Evolutionary conservation across 1,284 basidiomycete genomes (phyloP).

Genomic region (Cryptococcus wingfieldii): DNA sequence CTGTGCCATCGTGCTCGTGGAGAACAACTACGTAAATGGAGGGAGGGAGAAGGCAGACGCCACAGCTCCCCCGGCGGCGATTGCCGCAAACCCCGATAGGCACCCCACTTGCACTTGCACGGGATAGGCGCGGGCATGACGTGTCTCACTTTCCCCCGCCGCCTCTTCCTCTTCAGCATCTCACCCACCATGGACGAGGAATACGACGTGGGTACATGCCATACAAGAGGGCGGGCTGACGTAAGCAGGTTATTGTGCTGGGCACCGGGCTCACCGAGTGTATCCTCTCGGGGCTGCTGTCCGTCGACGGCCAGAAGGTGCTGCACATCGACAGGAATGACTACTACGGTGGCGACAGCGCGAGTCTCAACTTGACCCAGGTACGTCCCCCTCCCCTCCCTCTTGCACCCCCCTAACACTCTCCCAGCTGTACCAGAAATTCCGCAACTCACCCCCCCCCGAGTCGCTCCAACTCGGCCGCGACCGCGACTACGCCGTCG

Average conservation of each 20-base stretch:
- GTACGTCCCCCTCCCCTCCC: slow-evolving; percentile 54
- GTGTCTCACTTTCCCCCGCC: too few species aligned
- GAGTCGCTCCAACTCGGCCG: slow-evolving; percentile 67
- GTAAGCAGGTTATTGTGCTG: slow-evolving; percentile 76
- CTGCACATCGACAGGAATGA: slow-evolving; percentile 99
- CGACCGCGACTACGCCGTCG: slow-evolving; percentile 92
- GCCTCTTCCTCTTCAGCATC: too few species aligned
- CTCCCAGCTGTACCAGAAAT: slow-evolving; percentile 87
- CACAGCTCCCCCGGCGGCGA: too few species aligned
- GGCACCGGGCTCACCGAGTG: slow-evolving; percentile 98
- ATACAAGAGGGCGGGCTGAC: neutral
- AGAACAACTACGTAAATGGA: too few species aligned
- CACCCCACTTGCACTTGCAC: too few species aligned
- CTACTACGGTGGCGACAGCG: slow-evolving; percentile 98
- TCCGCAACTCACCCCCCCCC: slow-evolving; percentile 62
- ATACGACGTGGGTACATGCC: slow-evolving; percentile 45
- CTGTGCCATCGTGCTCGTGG: slow-evolving; percentile 2
- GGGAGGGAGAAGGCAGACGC: too few species aligned
- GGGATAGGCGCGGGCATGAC: too few species aligned
- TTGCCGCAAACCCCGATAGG: too few species aligned
- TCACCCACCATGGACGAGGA: slow-evolving; percentile 50
- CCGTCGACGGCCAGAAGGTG: slow-evolving; percentile 99
- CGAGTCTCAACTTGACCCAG: slow-evolving; percentile 95
- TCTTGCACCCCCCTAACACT: too few species aligned
- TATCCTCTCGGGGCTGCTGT: slow-evolving; percentile 92